These are phyloP conservation scores for Boletus rubropictus DNA, from an alignment of 768 basidiomycete genomes.

Conservation along the genomic window DNA sequence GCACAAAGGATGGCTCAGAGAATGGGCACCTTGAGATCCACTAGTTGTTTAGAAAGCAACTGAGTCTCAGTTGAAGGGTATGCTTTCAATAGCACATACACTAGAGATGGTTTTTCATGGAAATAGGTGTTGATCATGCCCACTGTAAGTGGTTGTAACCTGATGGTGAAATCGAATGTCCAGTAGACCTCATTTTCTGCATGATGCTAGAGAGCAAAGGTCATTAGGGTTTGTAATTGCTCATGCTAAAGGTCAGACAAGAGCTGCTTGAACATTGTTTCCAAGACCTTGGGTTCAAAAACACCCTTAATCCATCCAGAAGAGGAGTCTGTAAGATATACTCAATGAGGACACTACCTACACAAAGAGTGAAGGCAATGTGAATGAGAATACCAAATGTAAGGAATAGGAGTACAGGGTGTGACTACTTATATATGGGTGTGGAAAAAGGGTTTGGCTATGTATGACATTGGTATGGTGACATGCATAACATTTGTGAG, in stretches of 20 bases:
- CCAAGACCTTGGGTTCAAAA: conserved; percentile 25
- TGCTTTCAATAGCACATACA: conserved; percentile 45
- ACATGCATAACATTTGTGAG: too few species aligned
- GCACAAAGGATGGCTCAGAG: conserved; percentile 47
- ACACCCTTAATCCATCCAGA: conserved; percentile 30
- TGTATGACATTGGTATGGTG: too few species aligned
- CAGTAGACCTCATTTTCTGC: conserved; percentile 51
- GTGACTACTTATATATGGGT: too few species aligned
- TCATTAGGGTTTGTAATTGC: conserved; percentile 16
- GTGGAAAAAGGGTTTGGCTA: too few species aligned
- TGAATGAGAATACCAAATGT: too few species aligned
- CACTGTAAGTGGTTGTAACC: conserved; percentile 24
- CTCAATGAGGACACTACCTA: too few species aligned
- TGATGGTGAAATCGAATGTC: conserved; percentile 40
- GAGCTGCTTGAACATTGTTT: conserved; percentile 16
- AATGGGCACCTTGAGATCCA: conserved; percentile 29
- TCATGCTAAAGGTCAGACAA: conserved; percentile 19
- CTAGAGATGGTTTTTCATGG: conserved; percentile 48
- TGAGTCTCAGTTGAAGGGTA: conserved; percentile 42
- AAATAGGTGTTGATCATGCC: conserved; percentile 38
- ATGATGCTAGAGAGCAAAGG: conserved; percentile 39
- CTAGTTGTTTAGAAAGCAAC: conserved; percentile 26
- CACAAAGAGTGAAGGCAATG: too few species aligned
- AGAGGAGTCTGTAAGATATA: too few species aligned
- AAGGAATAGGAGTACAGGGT: too few species aligned